phyloP scores from a whole-genome alignment of 2,329 filamentous ascomycete species.

The Pestalotiopsis sp. region DNA sequence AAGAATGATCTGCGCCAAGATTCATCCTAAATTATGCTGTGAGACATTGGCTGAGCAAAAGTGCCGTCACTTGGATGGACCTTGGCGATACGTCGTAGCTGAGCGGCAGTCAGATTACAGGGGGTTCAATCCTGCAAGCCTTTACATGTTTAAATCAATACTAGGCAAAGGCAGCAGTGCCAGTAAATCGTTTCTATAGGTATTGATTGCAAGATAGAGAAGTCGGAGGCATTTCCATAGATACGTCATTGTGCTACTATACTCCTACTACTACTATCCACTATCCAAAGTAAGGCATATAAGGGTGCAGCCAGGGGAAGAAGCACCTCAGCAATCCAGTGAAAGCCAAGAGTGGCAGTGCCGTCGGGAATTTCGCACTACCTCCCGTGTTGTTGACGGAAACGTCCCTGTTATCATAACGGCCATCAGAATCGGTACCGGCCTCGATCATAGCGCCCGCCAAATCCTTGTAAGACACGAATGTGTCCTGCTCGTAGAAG shows the following conservation, averaged over 20 bases:
- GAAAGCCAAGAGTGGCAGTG: slow-evolving; percentile 34
- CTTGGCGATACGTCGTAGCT: no score
- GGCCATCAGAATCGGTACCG: slow-evolving; percentile 35
- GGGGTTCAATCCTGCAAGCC: no score
- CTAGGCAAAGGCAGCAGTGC: no score
- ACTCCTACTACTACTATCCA: no score
- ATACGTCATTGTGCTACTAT: no score
- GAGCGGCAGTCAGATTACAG: no score
- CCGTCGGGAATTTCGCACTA: slow-evolving; percentile 35
- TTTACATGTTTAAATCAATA: no score
- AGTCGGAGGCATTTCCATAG: no score
- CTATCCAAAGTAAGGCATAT: slow-evolving; percentile 17
- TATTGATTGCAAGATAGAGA: no score
- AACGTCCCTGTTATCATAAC: slow-evolving; percentile 28
- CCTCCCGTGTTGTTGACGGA: slow-evolving; percentile 32
- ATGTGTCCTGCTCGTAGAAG: slow-evolving; percentile 38
- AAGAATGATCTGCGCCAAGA: background rate
- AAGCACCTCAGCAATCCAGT: slow-evolving; percentile 35
- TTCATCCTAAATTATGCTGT: background rate
- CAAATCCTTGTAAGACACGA: slow-evolving; percentile 46
- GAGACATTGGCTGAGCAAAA: background rate
- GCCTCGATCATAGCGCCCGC: slow-evolving; percentile 52
- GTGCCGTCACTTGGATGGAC: no score
- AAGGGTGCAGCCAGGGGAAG: slow-evolving; percentile 36
- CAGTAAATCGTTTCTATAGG: no score